phyloP scores from a whole-genome alignment of 2,329 filamentous ascomycete species.

The Penicillium oxalicum region DNA sequence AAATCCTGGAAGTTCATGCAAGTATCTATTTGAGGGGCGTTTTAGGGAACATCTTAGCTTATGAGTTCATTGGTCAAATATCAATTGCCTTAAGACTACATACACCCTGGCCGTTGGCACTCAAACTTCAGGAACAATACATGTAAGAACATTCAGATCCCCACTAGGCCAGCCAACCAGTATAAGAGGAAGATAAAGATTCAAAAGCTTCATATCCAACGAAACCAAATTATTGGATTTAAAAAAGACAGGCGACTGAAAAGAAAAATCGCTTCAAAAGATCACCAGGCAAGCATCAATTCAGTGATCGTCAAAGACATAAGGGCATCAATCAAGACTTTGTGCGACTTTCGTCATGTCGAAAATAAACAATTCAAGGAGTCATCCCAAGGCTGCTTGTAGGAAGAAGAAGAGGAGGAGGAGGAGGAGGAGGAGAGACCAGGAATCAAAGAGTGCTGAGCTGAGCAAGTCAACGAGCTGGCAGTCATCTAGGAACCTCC shows the following conservation, averaged over 20 bases:
- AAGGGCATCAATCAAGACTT: conserved; percentile 2
- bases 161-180: no score
- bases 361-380: not conserved
- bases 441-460: not conserved
- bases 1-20: no score
- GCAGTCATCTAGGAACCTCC: conserved; percentile 2
- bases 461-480: not conserved
- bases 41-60: no score
- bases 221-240: no score
- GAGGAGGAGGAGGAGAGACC: not conserved
- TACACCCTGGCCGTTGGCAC: no score
- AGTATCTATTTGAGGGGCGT: no score
- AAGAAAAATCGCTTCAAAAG: conserved; percentile 1
- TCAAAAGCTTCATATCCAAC: no score
- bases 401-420: conserved; percentile 5
- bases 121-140: no score
- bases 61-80: no score
- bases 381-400: conserved; percentile 2
- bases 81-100: no score
- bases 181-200: no score
- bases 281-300: not conserved
- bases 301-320: conserved; percentile 8
- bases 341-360: conserved; percentile 11
- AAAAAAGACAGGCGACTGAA: not conserved
- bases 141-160: no score